Evolutionary conservation across 768 basidiomycete genomes (phyloP), one percentile per base, ranked within the genome.

Genomic region (Pleurotus citrinopileatus): DNA sequence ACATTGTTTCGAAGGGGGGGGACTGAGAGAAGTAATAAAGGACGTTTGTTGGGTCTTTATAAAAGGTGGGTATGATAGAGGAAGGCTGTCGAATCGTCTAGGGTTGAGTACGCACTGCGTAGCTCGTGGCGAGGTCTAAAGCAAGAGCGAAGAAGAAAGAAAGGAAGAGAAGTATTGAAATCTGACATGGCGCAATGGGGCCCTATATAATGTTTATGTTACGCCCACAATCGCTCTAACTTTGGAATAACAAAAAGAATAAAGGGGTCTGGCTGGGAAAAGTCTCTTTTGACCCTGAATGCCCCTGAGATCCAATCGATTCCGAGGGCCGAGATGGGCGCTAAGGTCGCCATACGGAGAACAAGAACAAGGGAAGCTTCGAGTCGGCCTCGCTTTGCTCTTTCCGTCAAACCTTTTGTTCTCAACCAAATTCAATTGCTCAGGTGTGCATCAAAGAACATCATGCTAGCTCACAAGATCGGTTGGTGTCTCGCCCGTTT

Each of bases 381-480:
- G 7, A 9, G 32, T 34, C 32, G 32, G 32, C 10, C 32, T n/a
- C 29, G 2, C 29, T 37, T 51, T 51, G 29, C 48, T 51, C 37
- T 38, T 23, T 37, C 48, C 20, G 48, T 26, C 32, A 36, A 19
- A 12, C 9, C 34, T 51, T 51, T 38, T 51, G 48, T 51, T 38
- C 25, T 51, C 48, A 19, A n/a, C 10, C 23, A 26, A 12, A 34
- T n/a, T 17, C 20, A 51, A 36, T n/a, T 19, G 32, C 48, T 37
- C 34, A 34, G 12, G 48, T 26, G 15, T 20, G 8, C 48, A 15
- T 40, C 38, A 40, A 47, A 38, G 45, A 25, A 46, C n/a, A n/a
- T 34, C 37, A 22, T 56, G 61, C n/a, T 51, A 22, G 74, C 78
- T 23, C 71, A 79, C 61, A 79, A 79, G 65, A 77, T 81, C 43